These are phyloP conservation scores for Apiotrichum akiyoshidainum DNA, from an alignment of 1,284 basidiomycete genomes.

Conservation along the genomic window DNA sequence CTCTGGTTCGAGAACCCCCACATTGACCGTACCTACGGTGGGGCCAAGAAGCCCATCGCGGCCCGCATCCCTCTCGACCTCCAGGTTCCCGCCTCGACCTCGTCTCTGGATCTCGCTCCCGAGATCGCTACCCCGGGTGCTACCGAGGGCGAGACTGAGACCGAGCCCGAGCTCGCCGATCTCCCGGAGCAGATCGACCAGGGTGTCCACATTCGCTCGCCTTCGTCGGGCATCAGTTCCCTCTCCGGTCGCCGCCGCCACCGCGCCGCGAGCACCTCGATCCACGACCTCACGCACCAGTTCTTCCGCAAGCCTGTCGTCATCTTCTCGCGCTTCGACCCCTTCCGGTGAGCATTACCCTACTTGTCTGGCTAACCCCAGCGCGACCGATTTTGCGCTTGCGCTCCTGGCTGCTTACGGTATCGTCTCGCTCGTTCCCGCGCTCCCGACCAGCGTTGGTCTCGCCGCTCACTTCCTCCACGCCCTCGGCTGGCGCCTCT, in stretches of 20 bases:
- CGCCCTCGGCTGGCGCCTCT: conserved; percentile 77
- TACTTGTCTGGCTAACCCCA: conserved; percentile 31
- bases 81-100: conserved; percentile 3
- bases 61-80: conserved; percentile 65
- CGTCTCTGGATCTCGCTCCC: conserved; percentile 8
- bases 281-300: conserved; percentile 84
- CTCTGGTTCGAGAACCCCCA: conserved; percentile 98
- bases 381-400: conserved; percentile 66
- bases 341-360: conserved; percentile 66
- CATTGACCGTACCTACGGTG: conserved; percentile 85
- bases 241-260: conserved; percentile 5
- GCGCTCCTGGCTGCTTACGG: conserved; percentile 61
- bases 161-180: conserved; percentile 54
- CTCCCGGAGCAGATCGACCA: conserved; percentile 25
- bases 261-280: conserved; percentile 54
- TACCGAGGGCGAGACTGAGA: conserved; percentile 71
- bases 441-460: conserved; percentile 48
- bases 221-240: conserved; percentile 26
- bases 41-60: conserved; percentile 76
- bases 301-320: conserved; percentile 89
- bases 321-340: conserved; percentile 75
- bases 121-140: conserved; percentile 58
- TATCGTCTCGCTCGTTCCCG: conserved; percentile 51
- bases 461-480: conserved; percentile 73
- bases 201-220: conserved; percentile 29